Evolutionary conservation across 106 monocot species (phyloP), one percentile per base, ranked within the genome.

Genomic region (Phalaenopsis aphrodite): DNA sequence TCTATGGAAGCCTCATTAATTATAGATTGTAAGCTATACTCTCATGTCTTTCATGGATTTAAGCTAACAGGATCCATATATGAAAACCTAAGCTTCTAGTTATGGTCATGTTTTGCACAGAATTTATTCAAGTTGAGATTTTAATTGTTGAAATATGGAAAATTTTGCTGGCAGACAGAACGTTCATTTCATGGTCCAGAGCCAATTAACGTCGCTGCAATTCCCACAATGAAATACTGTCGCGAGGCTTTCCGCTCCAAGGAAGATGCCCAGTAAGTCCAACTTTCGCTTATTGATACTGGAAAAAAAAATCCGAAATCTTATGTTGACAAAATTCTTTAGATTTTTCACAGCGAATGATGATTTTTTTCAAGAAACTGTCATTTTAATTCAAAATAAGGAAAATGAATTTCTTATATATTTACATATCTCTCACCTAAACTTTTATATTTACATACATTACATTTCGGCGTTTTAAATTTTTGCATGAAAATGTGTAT

Each of bases 191-290:
- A 75, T 82, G 83, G 86, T 23, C 81, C 90, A 74, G 88, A 93
- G 75, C 86, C 86, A 8, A 81, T 90, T 49, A 79, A 79, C 3
- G 79, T 93, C 58, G 85, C 92, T 67, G 81, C 88, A 55, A 86
- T 93, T 72, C 90, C 92, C 8, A 86, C 85, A 5, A 74, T 90
- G 61, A 88, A 90, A 79, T 90, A 85, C 74, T 83, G 66, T 67
- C 77, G 65, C n/a, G 86, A 86, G 55, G n/a, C 81, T 61, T 87
- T 86, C 81, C 48, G 67, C 76, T 84, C 87, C 52, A 83, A 56
- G 42, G 90, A 85, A 78, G 92, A 93, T 83, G 78, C 79, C 19
- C 92, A 90, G 92, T 93, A 80, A 88, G 92, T 81, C 3, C 19
- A 65, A 55, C 52, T 79, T 38, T 39, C 37, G 36, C 38, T 30